These are phyloP conservation scores for Penicillium hordei DNA, from an alignment of 2,329 filamentous ascomycete species.

Conservation along the genomic window DNA sequence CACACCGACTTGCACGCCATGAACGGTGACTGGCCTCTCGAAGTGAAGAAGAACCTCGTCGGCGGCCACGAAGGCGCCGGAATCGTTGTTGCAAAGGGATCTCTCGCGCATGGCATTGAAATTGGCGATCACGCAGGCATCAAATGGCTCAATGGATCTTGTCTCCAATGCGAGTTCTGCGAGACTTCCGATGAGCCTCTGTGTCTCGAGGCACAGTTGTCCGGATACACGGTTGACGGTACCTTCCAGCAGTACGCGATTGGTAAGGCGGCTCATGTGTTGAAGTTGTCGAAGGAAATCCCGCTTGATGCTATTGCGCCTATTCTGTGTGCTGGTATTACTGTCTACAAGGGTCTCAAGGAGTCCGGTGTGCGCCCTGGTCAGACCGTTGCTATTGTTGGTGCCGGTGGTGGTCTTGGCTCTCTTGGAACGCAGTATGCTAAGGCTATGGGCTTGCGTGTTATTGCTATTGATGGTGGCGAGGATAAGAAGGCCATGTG, in stretches of 20 bases:
- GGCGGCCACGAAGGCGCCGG: conserved; percentile 81
- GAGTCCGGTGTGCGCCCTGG: conserved; percentile 73
- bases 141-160: conserved; percentile 90
- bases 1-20: conserved; percentile 82
- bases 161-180: conserved; percentile 81
- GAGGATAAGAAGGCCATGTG: conserved; percentile 73
- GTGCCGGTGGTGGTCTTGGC: conserved; percentile 80
- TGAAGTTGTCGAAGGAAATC: conserved; percentile 74
- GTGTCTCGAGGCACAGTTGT: conserved; percentile 71
- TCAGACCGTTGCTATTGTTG: conserved; percentile 79
- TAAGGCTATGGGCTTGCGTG: conserved; percentile 80
- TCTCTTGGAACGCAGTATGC: conserved; percentile 82
- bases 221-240: conserved; percentile 90
- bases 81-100: conserved; percentile 75
- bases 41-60: conserved; percentile 79
- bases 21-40: conserved; percentile 85
- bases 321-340: conserved; percentile 80
- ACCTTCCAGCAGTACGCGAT: conserved; percentile 91
- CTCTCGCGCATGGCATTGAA: conserved; percentile 73
- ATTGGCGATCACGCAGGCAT: conserved; percentile 85
- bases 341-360: conserved; percentile 89
- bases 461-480: conserved; percentile 80
- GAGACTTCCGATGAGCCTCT: conserved; percentile 77
- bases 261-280: conserved; percentile 81
- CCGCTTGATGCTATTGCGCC: conserved; percentile 75